phyloP scores from a whole-genome alignment of 805 yeast species.

The Teunomyces cretensis region DNA sequence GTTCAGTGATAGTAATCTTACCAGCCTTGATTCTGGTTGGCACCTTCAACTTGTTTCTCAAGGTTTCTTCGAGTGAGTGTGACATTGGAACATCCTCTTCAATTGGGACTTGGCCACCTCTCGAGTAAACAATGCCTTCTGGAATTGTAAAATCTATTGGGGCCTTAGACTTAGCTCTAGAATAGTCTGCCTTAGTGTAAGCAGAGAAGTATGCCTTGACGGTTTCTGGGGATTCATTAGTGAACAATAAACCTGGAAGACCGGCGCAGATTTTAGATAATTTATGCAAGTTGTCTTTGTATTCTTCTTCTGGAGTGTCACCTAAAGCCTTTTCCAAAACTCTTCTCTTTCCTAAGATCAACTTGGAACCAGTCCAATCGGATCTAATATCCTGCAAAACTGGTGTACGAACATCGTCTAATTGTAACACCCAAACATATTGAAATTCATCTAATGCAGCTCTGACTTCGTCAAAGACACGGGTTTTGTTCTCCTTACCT shows the following conservation, averaged over 20 bases:
- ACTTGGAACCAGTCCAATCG: slow-evolving; percentile 89
- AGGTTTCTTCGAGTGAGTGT: slow-evolving; percentile 90
- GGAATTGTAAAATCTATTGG: slow-evolving; percentile 86
- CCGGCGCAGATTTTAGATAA: slow-evolving; percentile 67
- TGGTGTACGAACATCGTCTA: slow-evolving; percentile 94
- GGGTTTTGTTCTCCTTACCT: slow-evolving; percentile 87
- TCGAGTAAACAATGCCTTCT: slow-evolving; percentile 85
- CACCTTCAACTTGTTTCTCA: slow-evolving; percentile 84
- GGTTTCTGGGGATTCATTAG: slow-evolving; percentile 85
- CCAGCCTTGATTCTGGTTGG: slow-evolving; percentile 92
- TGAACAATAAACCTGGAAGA: slow-evolving; percentile 83
- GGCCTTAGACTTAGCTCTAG: slow-evolving; percentile 83
- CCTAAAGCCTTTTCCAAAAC: slow-evolving; percentile 94
- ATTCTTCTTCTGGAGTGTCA: slow-evolving; percentile 82
- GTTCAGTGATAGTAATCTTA: slow-evolving; percentile 73
- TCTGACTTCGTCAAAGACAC: slow-evolving; percentile 89
- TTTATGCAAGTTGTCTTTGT: slow-evolving; percentile 76
- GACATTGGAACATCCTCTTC: slow-evolving; percentile 97
- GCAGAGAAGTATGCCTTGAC: slow-evolving; percentile 85
- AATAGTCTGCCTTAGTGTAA: slow-evolving; percentile 76
- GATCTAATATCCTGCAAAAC: slow-evolving; percentile 89
- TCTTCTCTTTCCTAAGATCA: slow-evolving; percentile 88
- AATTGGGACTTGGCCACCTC: slow-evolving; percentile 87
- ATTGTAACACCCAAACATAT: slow-evolving; percentile 80
- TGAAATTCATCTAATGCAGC: slow-evolving; percentile 72